Base-by-base conservation (phyloP, 148 eudicot species). In the Rhododendron simsii region DNA sequence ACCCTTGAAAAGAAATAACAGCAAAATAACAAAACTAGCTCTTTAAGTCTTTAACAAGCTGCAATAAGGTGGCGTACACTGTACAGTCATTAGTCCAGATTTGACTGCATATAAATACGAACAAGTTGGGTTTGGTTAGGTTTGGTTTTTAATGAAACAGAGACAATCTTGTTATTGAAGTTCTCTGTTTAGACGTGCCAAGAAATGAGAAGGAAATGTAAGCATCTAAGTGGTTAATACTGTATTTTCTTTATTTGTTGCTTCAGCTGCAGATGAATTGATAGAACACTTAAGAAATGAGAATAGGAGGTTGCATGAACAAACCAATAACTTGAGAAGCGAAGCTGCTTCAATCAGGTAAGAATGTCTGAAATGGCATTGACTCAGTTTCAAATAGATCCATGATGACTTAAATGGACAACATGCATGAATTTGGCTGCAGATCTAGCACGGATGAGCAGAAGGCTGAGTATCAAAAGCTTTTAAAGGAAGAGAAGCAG, bases 221-320 rank as follows among this genome's bases (percentile, higher is more conserved):
- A 55, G 84, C 71, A 81, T 26, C 41, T 23, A 53, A 44, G 76
- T 82, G n/a, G 45, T 67, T 67, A n/a, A 48, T 78, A 39, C 81
- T 81, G 41, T 21, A 61, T 81, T 14, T 65, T n/a, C 15, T 35
- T 50, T 59, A 74, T 86, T 18, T 83, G 85, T 86, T 73, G 28
- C 75, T 92, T 85, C 91, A 96, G 98, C 94, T 86, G 90, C 94
- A 7, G 98, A 96, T 84, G 85, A 85, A 78, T 83, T 93, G 69
- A 85, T 93, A 77, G 87, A 87, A 41, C 88, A 91, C 85, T 89
- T 93, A 86, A 91, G 83, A 61, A 86, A 84, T 87, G 98, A 92
- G 89, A 92, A 90, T 75, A 84, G 86, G n/a, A 93, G 83, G 87
- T 87, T 94, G 82, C 81, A 30, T 71, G 88, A 88, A 80, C 87